Conservation (phyloP, 768 basidiomycete species). For the Bullera alba region DNA sequence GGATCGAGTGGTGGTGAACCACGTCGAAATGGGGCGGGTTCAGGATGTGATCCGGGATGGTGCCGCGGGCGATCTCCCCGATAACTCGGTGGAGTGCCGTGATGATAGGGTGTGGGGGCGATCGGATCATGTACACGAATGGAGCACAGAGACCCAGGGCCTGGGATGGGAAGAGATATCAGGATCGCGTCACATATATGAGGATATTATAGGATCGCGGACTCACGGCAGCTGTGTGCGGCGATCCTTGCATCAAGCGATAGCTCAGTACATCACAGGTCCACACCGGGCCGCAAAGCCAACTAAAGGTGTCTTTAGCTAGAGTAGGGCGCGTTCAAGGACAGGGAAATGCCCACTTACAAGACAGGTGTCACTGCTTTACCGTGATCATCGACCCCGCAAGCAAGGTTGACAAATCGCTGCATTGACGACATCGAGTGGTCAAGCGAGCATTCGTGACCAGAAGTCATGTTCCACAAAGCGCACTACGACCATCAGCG, state of each 20-base stretch:
- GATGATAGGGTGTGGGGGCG: too few relatives aligned
- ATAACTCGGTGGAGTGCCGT: background rate
- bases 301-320: background rate
- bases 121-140: background rate
- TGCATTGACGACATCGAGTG: background rate
- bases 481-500: too few relatives aligned
- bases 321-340: background rate
- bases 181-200: background rate
- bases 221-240: conserved; percentile 6
- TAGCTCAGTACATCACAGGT: conserved; percentile 4
- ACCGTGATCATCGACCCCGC: background rate
- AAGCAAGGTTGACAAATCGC: background rate
- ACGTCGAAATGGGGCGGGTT: too few relatives aligned
- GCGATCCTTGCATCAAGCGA: conserved; percentile 4
- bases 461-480: too few relatives aligned
- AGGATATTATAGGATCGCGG: too few relatives aligned
- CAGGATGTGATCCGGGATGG: background rate
- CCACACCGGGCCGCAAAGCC: conserved; percentile 1
- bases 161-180: background rate
- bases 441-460: background rate
- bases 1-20: too few relatives aligned
- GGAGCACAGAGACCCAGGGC: background rate
- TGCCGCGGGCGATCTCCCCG: background rate
- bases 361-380: background rate
- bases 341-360: background rate